These are phyloP conservation scores for Trichoderma sp. DNA, from an alignment of 2,329 filamentous ascomycete species.

Conservation along the genomic window DNA sequence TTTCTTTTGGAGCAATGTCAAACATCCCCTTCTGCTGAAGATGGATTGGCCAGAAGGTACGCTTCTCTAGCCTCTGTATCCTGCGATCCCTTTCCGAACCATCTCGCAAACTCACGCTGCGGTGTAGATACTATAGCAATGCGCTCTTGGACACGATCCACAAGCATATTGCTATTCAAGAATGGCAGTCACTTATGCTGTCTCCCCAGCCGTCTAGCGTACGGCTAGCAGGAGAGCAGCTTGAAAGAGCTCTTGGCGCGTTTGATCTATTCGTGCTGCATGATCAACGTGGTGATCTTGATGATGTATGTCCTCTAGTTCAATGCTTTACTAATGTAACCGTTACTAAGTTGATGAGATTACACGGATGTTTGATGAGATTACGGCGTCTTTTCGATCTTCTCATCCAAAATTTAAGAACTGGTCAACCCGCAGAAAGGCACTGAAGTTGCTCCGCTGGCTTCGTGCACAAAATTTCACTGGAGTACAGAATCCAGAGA, in stretches of 20 bases:
- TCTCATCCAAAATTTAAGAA: constrained; percentile 52
- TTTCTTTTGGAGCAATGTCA: constrained; percentile 66
- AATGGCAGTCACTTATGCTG: constrained; percentile 58
- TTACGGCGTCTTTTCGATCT: constrained; percentile 55
- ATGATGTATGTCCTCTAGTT: constrained; percentile 53
- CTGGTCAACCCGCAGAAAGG: constrained; percentile 63
- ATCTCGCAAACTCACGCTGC: neutral
- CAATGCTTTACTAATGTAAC: constrained; percentile 7
- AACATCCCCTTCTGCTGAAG: constrained; percentile 58
- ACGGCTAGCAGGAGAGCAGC: constrained; percentile 40
- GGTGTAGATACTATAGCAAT: constrained; percentile 70
- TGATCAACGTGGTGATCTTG: constrained; percentile 68
- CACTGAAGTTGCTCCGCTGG: constrained; percentile 66
- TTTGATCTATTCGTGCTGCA: constrained; percentile 89
- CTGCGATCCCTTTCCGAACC: neutral
- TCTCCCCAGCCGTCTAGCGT: constrained; percentile 23
- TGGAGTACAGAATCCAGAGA: constrained; percentile 62
- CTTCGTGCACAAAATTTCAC: constrained; percentile 65
- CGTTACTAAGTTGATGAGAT: constrained; percentile 43
- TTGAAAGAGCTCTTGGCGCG: constrained; percentile 74
- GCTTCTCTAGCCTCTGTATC: neutral
- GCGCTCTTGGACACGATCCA: constrained; percentile 76
- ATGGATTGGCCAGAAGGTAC: constrained; percentile 72
- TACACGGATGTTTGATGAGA: constrained; percentile 59
- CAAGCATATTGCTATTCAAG: constrained; percentile 70